Conservation (phyloP, 106 monocot species). For the Agapanthus africanus region DNA sequence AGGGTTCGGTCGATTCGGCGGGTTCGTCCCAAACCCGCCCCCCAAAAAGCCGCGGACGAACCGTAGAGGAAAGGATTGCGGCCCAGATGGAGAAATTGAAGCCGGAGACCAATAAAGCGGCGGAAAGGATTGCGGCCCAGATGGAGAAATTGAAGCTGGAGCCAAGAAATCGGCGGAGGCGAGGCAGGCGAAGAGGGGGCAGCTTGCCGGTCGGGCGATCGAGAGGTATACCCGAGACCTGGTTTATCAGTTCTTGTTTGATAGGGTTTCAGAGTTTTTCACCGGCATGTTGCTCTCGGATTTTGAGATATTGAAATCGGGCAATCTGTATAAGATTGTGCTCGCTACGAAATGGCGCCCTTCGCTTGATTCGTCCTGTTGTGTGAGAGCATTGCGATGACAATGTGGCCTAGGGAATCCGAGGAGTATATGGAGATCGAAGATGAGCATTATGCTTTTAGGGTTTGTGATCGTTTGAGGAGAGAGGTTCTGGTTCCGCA, state of each 20-base stretch:
- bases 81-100: background rate
- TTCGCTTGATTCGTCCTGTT: constrained; percentile 46
- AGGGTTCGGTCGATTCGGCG: no score
- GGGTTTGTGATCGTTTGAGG: constrained; percentile 50
- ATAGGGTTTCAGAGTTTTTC: constrained; percentile 42
- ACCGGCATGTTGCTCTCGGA: constrained; percentile 35
- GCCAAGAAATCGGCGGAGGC: background rate
- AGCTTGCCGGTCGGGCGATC: constrained; percentile 25
- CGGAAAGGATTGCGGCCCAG: background rate
- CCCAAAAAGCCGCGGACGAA: no score
- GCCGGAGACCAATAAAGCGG: background rate
- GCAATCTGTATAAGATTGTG: constrained; percentile 18
- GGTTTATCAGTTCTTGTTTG: constrained; percentile 43
- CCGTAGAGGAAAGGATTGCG: no score
- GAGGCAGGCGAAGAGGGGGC: background rate
- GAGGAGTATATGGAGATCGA: constrained; percentile 20
- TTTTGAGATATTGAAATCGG: constrained; percentile 22
- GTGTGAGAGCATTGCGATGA: constrained; percentile 60
- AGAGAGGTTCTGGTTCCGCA: constrained; percentile 58
- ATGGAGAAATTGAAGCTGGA: background rate
- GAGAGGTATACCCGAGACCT: constrained; percentile 30
- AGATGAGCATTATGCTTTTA: constrained; percentile 65
- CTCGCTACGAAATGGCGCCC: constrained; percentile 80
- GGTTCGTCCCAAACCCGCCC: no score
- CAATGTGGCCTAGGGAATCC: constrained; percentile 49